Evolutionary conservation across 129 eudicot species (phyloP).

Genomic region (Solidago caesia): DNA sequence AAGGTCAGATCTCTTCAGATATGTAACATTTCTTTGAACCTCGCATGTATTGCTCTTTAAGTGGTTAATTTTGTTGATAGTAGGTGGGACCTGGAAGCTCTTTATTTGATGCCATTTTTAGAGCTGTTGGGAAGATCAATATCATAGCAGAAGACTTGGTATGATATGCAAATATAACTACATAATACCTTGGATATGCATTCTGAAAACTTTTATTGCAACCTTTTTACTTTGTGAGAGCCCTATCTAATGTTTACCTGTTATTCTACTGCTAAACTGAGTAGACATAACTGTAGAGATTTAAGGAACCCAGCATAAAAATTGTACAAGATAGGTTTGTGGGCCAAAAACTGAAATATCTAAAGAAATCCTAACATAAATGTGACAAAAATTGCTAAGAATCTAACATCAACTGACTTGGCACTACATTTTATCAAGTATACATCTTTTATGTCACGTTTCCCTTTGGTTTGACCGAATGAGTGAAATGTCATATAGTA

Average conservation of each 20-base stretch:
- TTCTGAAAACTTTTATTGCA: slow-evolving; percentile 12
- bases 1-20: slow-evolving; percentile 56
- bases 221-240: slow-evolving; percentile 6
- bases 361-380: background rate
- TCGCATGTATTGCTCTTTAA: slow-evolving; percentile 20
- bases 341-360: slow-evolving; percentile 9
- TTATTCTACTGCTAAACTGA: background rate
- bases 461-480: background rate
- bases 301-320: background rate
- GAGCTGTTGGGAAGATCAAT: slow-evolving; percentile 77
- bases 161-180: slow-evolving; percentile 34
- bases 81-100: slow-evolving; percentile 92
- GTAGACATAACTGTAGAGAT: slow-evolving; percentile 14
- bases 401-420: background rate
- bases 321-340: slow-evolving; percentile 18
- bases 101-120: slow-evolving; percentile 72
- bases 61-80: slow-evolving; percentile 45
- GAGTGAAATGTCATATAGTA: background rate
- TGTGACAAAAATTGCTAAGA: background rate
- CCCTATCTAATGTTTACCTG: slow-evolving; percentile 4
- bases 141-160: slow-evolving; percentile 99
- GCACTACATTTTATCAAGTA: background rate
- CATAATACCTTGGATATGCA: background rate
- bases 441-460: background rate
- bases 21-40: slow-evolving; percentile 13